phyloP scores from a whole-genome alignment of 148 eudicot species.

The Amaranthus hypochondriacus region DNA sequence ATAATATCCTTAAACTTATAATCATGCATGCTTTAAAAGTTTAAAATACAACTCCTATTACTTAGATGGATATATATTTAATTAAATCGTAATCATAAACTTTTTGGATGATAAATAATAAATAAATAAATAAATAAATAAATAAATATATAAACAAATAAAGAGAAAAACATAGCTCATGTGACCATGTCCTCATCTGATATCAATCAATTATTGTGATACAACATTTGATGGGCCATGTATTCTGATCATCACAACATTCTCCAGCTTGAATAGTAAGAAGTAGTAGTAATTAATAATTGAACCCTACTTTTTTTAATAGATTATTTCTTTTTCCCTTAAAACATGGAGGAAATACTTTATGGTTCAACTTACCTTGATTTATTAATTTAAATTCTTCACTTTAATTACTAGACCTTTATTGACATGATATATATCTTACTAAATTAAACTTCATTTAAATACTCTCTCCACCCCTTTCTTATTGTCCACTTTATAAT shows the following conservation, averaged over 20 bases:
- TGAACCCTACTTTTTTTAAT: neutral
- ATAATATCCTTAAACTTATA: conserved; percentile 10
- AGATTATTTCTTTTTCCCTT: conserved; percentile 11
- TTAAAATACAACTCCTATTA: no score
- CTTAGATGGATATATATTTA: no score
- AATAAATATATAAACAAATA: neutral
- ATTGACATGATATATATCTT: no score
- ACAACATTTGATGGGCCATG: conserved; percentile 12
- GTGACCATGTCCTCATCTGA: conserved; percentile 18
- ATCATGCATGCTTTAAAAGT: neutral
- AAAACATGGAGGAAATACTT: conserved; percentile 18
- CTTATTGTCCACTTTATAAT: no score
- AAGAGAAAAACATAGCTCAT: conserved; percentile 13
- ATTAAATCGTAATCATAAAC: neutral
- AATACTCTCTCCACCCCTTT: no score
- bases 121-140: no score
- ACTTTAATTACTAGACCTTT: neutral
- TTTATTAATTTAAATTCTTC: neutral
- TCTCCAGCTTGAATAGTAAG: conserved; percentile 2
- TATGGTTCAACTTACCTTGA: neutral
- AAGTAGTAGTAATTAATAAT: neutral
- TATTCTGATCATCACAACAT: conserved; percentile 14
- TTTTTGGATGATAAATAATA: neutral
- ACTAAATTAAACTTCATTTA: no score
- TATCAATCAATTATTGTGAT: conserved; percentile 15